Base-by-base conservation (phyloP, 2,329 filamentous ascomycete genomes). In the Trichoderma sp. region DNA sequence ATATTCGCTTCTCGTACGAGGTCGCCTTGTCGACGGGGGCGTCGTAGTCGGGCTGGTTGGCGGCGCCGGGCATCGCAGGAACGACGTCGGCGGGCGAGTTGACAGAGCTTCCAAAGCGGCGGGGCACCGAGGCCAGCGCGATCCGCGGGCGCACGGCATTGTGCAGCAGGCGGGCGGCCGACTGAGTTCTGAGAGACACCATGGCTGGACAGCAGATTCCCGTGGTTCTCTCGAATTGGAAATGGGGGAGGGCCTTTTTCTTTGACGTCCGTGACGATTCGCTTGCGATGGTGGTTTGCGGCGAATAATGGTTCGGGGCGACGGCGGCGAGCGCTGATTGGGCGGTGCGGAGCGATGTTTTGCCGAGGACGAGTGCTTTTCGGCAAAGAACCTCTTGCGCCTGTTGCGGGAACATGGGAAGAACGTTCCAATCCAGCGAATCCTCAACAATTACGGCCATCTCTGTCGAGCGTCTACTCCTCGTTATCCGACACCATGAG, bases 1-100 rank as follows among this genome's bases (percentile, higher is more conserved):
- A 26, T 17, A 5, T 21, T 19, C 50, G 30, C 52, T 30, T 34
- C 65, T 14, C 78, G 71, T 85, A 97, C 93, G 93, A 97, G 69
- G 92, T 96, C 68, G 91, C 91, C 79, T 93, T 93, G 79, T 98
- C 94, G 72, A 91, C 84, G 58, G 88, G 88, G 50, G 89, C 90
- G 70, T 85, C 84, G 77, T 96, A 97, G 76, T 97, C 90, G 67
- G 92, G 92, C 72, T 90, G 84, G 76, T 95, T 91, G 50, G 68
- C 82, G 69, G 67, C 82, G 69, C 71, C 71, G 65, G 75, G 78
- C 67, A 73, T 74, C 68, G 73, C 74, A 68, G 77, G 74, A 62
- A 76, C 75, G 68, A 73, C 76, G 66, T 76, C 72, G 68, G 78
- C 74, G 56, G 79, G 73, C 45, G 81, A 76, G 50, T 82, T 78